Conservation (phyloP, 352 stramenopile species). For the Globisporangium abappressorium region DNA sequence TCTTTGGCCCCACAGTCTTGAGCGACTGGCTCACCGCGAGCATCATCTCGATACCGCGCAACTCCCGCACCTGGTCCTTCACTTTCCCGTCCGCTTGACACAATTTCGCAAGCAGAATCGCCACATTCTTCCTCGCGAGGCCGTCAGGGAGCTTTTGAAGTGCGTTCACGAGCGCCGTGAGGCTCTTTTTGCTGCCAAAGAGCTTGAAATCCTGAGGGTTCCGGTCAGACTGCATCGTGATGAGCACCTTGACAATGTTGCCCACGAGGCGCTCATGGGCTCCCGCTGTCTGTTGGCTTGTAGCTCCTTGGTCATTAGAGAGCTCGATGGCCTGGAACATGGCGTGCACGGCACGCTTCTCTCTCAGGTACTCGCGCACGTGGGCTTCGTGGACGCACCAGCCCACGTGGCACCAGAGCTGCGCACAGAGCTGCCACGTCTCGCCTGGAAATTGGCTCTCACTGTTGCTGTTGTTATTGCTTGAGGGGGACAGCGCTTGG, state of each 20-base stretch:
- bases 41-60: slow-evolving; percentile 84
- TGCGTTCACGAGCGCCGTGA: slow-evolving; percentile 40
- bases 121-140: slow-evolving; percentile 68
- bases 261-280: slow-evolving; percentile 52
- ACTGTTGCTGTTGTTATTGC: background rate
- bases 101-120: slow-evolving; percentile 70
- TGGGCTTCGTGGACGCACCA: slow-evolving; percentile 38
- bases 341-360: slow-evolving; percentile 27
- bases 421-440: slow-evolving; percentile 56
- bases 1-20: background rate
- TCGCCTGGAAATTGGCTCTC: slow-evolving; percentile 14
- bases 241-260: slow-evolving; percentile 70
- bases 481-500: slow-evolving; percentile 14
- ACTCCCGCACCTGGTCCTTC: slow-evolving; percentile 50
- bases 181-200: slow-evolving; percentile 26
- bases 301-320: slow-evolving; percentile 25
- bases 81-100: slow-evolving; percentile 45
- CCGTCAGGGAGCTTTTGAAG: slow-evolving; percentile 48
- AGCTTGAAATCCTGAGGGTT: slow-evolving; percentile 14
- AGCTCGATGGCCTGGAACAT: slow-evolving; percentile 43
- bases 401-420: slow-evolving; percentile 73
- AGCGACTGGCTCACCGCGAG: slow-evolving; percentile 57
- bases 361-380: slow-evolving; percentile 36
- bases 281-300: slow-evolving; percentile 12
- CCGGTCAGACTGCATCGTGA: slow-evolving; percentile 35